Evolutionary conservation across 1,284 basidiomycete species (phyloP).

Genomic region (Coniophora puteana): DNA sequence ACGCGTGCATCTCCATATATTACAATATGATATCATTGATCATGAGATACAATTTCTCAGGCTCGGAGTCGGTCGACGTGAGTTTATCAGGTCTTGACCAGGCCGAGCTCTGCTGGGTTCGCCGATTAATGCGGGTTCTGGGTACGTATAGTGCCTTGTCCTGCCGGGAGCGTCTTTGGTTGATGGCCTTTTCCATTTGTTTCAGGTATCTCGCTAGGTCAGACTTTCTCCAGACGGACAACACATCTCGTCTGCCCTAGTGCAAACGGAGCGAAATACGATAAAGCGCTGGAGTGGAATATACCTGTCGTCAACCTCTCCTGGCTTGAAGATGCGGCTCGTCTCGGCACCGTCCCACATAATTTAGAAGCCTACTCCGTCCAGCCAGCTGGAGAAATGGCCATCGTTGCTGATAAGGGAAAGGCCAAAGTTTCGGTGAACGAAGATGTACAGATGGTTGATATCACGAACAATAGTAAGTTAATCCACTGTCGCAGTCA

Average conservation of each 20-base stretch:
- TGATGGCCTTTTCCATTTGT: conserved; percentile 2
- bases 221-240: conserved; percentile 55
- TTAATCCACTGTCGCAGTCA: neutral
- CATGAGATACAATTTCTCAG: too few species aligned
- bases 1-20: neutral
- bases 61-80: conserved; percentile 48
- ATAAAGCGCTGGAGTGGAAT: conserved; percentile 71
- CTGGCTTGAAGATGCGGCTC: conserved; percentile 59
- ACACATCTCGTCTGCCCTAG: conserved; percentile 76
- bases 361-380: conserved; percentile 25
- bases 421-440: conserved; percentile 26
- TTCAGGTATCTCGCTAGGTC: conserved; percentile 51
- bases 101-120: conserved; percentile 56
- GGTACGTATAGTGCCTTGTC: conserved; percentile 37
- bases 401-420: conserved; percentile 2
- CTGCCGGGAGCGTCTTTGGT: conserved; percentile 5
- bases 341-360: conserved; percentile 39
- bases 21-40: conserved; percentile 6
- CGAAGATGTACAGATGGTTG: conserved; percentile 27
- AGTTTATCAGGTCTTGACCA: conserved; percentile 70
- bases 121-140: conserved; percentile 58
- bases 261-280: conserved; percentile 61
- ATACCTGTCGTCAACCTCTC: conserved; percentile 56
- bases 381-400: too few species aligned
- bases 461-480: conserved; percentile 32